Base-by-base conservation (phyloP, 768 basidiomycete species). In the Crucibulum laeve region DNA sequence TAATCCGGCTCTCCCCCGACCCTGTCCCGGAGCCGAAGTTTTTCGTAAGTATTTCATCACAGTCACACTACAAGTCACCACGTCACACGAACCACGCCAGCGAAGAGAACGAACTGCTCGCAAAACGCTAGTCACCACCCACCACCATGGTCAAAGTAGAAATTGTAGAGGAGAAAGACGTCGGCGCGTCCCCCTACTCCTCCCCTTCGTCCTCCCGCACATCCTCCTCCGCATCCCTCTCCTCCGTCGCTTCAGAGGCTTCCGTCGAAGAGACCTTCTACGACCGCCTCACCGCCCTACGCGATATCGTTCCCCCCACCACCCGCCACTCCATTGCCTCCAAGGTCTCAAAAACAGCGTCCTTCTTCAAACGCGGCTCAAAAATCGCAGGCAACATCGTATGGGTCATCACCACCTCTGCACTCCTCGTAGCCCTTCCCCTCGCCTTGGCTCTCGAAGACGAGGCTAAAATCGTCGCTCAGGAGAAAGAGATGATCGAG, bases 381-480 rank as follows among this genome's bases (percentile, higher is more conserved):
- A 88, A 82, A 67, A 54, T 88, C 40, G 77, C 82, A 25, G 95
- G 96, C 11, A 93, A 87, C 62, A 67, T 92, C 53, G 88, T 94
- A 44, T 99, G 96, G 96, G 77, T 96, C 49, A 71, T 97, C 59
- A 93, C 91, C 43, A 98, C 95, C 6, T 90, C 87, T 34, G 93
- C 94, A 1, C 73, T 99, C 43, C 80, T 99, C 51, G 86, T 99
- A 39, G 96, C 91, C 11, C 73, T 99, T 28, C 96, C 96, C 25
- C 74, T 98, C 49, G 92, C 94, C 4, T 76, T 98, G 53, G 86
- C 83, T 48, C 74, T 98, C 54, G 96, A 99, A 67, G 95, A 96
- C 66, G 96, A 99, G 70, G 87, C 90, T 42, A 92, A 93, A 67
- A 79, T 95, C 45, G 85, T 92, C 8, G 83, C 85, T 37, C 93